Evolutionary conservation across 345 rosid species (phyloP), one percentile per base, ranked within the genome.

Genomic region (Microcos paniculata): DNA sequence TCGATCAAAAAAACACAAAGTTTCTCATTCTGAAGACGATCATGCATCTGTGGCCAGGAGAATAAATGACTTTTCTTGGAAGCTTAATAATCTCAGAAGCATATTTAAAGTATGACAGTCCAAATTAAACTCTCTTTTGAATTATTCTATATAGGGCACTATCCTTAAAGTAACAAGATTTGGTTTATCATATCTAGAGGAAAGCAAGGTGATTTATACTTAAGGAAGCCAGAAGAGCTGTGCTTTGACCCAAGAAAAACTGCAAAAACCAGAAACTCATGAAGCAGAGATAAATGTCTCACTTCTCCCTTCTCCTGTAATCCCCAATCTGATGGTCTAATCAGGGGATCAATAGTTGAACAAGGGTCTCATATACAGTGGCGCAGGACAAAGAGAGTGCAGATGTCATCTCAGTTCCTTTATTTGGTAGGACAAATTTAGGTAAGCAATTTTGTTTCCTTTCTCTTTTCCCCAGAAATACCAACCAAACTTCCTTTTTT

Each of bases 1-100:
- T 96, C 97, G 70, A 93, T 81, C 70, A 83, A 72, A 81, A 85
- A 91, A 6, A 82, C 87, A 14, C 99, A 93, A 4, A 96, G 89
- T 83, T 86, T 93, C 86, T 93, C 87, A 81, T 95, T 79, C 74
- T 95, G 94, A 45, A 84, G 28, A 64, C 82, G 88, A 78, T 91
- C 92, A 76, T 89, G 88, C 75, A 71, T 82, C 99, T 95, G 93
- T 66, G 40, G 40, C 64, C 72, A 80, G 1, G 26, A 26, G 33
- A 83, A 58, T 40, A 51, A 51, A 70, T 52, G 45, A 45, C 49
- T 35, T 65, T 24, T 13, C 61, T 61, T 10, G 52, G 64, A 71
- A 49, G 49, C 48, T 48, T 73, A 45, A 73, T 23, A 69, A 74
- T 19, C 49, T 38, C 24, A 70, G 21, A 69, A 77, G 49, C 9